A percentile compares a stretch with the other conserved stretches of the same genome.
Conservation (phyloP, 1,284 basidiomycete species). For the Thelephora terrestris region DNA sequence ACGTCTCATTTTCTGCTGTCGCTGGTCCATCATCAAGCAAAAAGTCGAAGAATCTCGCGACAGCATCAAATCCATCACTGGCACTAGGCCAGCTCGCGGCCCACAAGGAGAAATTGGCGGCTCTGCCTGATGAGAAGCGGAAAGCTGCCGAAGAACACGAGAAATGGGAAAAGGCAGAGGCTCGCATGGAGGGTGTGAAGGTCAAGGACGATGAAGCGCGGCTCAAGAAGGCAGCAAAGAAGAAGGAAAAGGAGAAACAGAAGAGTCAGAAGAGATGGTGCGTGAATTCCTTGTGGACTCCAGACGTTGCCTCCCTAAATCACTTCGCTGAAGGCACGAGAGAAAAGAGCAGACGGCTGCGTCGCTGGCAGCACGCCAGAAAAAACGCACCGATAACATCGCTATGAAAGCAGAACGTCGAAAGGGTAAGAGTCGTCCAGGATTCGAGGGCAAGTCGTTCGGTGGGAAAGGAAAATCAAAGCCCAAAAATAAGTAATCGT, state of each 20-base stretch:
- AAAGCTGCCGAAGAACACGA: slow-evolving; percentile 69
- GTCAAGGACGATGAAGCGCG: slow-evolving; percentile 74
- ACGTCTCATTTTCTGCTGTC: slow-evolving; percentile 64
- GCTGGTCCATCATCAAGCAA: slow-evolving; percentile 35
- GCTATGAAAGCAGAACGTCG: slow-evolving; percentile 68
- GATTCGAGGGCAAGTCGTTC: slow-evolving; percentile 74
- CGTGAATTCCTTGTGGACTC: slow-evolving; percentile 20
- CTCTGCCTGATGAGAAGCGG: slow-evolving; percentile 71
- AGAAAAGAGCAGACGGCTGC: slow-evolving; percentile 68
- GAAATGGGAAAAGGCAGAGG: slow-evolving; percentile 81
- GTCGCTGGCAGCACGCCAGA: slow-evolving; percentile 72
- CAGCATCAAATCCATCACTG: slow-evolving; percentile 70
- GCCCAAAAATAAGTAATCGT: slow-evolving; percentile 8
- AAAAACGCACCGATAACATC: slow-evolving; percentile 86
- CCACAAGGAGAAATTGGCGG: slow-evolving; percentile 63
- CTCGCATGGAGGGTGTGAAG: slow-evolving; percentile 78
- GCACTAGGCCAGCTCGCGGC: slow-evolving; percentile 73
- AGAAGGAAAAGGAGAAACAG: slow-evolving; percentile 78
- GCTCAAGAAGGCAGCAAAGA: slow-evolving; percentile 84
- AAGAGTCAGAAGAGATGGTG: slow-evolving; percentile 82
- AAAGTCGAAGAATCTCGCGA: slow-evolving; percentile 43
- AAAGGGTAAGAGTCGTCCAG: slow-evolving; percentile 68
- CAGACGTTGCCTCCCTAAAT: slow-evolving; percentile 6
- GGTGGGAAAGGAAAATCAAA: slow-evolving; percentile 41
- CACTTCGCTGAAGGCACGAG: slow-evolving; percentile 51